Base-by-base conservation (phyloP, 78 protist species). In the Speleostelium caveatum region DNA sequence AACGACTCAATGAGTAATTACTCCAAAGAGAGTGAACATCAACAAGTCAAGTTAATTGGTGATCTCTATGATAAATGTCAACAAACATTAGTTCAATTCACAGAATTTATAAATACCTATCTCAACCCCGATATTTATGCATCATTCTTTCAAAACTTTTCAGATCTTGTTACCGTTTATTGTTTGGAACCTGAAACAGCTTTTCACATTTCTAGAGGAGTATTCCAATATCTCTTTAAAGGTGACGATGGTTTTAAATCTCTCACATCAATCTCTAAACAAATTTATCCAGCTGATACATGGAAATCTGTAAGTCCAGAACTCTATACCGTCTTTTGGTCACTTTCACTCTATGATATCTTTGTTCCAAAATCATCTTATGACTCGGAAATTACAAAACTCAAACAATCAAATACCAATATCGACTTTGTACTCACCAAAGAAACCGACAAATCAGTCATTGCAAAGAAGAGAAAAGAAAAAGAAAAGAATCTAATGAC, bases 31-130 rank as follows among this genome's bases (percentile, higher is more conserved):
- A 62, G 49, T 26, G 60, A 76, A 35, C 80, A 69, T 28, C 69
- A 76, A 53, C 78, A 92, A 14, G 78, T 94, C 32, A 91, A 79
- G 66, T n/a, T 91, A 7, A 33, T 94, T 22, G 68, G 73, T 59
- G 95, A 94, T 58, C 86, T 79, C 10, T 80, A 58, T 49, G 96
- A 94, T 79, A 92, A 89, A n/a, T 88, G 94, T 63, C 96, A 93
- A 38, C 92, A 80, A 24, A 87, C 94, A 35, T 38, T 93, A 2
- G 17, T 92, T 39, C 95, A 92, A 22, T 92, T 65, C 4, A 74
- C 86, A 7, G 93, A 87, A 26, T 87, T 87, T 51, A n/a, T 87
- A 0, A 38, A 67, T 2, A 42, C 58, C 21, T 59, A 41, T 51
- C 22, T 67, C 0, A 38, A 62, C 0, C 61, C 74, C 0, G 71